Base-by-base conservation (phyloP, 208 protist species). In the Wallacemonas sp. region DNA sequence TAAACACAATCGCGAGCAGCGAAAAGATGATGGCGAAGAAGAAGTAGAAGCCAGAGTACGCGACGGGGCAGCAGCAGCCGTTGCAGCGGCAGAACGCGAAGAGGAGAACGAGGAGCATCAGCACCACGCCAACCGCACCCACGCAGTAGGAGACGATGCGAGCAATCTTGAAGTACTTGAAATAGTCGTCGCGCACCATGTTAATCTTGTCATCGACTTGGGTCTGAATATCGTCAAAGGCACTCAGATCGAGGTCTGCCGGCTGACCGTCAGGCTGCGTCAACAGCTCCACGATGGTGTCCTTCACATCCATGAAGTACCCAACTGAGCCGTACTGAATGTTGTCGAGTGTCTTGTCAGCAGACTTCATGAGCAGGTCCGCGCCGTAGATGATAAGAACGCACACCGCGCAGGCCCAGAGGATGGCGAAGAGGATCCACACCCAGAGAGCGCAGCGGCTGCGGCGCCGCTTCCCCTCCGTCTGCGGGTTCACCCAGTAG, bases 391-490 rank as follows among this genome's bases (percentile, higher is more conserved):
- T 75, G 19, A 94, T 65, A 27, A 94, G 54, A 21, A 90, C 63
- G 45, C 72, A 77, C 50, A 88, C 76, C 6, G 54, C 76, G 44
- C 72, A 80, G 27, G 79, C 71, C 46, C 73, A 72, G 13, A 91
- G 63, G 3, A 90, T 58, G 29, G 72, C 46, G 29, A 83, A 72
- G 41, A 81, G 50, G 24, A 83, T 79, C 79, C 72, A 88, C 76
- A 93, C 87, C 83, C 82, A 91, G 48, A 89, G 68, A 53, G 58
- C 79, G 64, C 76, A 87, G 34, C 74, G 78, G 17, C 68, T 50
- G 21, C 71, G 46, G 30, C 55, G 53, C 27, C 53, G 52, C 33
- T 89, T 57, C 46, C 57, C 24, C 36, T 58, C 45, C 29, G 39
- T 66, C 38, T 72, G 66, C 22, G 77, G 75, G 44, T 52, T 32